A percentile compares a stretch with the other conserved stretches of the same genome.
Evolutionary conservation across 768 basidiomycete genomes (phyloP).

Genomic region (Boletus edulis): DNA sequence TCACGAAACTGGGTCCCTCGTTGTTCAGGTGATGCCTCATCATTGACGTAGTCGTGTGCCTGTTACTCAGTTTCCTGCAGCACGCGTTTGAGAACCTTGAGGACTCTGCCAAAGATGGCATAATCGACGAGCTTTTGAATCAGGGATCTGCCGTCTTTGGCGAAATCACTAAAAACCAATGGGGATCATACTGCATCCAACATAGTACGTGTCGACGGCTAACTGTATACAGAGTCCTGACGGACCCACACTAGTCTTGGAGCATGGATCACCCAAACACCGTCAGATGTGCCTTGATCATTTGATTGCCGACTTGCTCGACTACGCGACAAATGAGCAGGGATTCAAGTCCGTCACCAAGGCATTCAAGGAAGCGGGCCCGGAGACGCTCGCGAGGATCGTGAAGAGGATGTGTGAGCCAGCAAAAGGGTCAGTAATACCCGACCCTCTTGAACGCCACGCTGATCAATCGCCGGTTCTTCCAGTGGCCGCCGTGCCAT

Average conservation of each 20-base stretch:
- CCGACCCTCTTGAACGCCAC: not conserved
- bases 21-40: slow-evolving; percentile 63
- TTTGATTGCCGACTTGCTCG: slow-evolving; percentile 70
- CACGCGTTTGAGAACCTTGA: slow-evolving; percentile 87
- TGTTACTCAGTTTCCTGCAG: slow-evolving; percentile 34
- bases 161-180: slow-evolving; percentile 83
- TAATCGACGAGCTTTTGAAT: slow-evolving; percentile 79
- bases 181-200: slow-evolving; percentile 86
- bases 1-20: slow-evolving; percentile 86
- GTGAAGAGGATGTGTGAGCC: slow-evolving; percentile 85
- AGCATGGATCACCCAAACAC: slow-evolving; percentile 78
- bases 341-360: slow-evolving; percentile 87
- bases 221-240: slow-evolving; percentile 2
- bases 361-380: slow-evolving; percentile 81
- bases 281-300: slow-evolving; percentile 76
- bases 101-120: slow-evolving; percentile 79
- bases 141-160: slow-evolving; percentile 65
- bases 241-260: slow-evolving; percentile 53
- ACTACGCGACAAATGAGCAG: slow-evolving; percentile 80
- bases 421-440: slow-evolving; percentile 59
- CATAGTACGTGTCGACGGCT: slow-evolving; percentile 55
- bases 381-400: slow-evolving; percentile 69
- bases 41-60: not conserved
- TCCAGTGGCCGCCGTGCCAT: slow-evolving; percentile 70
- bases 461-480: slow-evolving; percentile 15